Percentiles rank a stretch among this genome's conserved stretches.
phyloP scores from a whole-genome alignment of 441 rosid genomes.

The Pelargonium hybrid region DNA sequence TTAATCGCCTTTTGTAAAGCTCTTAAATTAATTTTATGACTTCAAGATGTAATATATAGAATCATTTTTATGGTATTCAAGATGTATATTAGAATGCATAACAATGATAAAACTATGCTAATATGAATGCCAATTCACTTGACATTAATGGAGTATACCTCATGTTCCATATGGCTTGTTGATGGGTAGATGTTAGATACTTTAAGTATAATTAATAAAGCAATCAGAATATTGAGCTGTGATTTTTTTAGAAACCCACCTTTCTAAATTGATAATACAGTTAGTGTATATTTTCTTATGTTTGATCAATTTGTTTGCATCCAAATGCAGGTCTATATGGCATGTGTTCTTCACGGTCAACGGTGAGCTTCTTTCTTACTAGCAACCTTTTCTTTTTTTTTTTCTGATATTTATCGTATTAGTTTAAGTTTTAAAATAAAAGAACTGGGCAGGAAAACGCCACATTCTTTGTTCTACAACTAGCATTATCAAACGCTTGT shows the following conservation, averaged over 20 bases:
- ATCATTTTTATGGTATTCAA: not conserved
- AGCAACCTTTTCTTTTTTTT: not conserved
- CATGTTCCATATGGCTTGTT: not conserved
- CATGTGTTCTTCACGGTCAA: constrained; percentile 65
- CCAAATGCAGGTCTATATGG: constrained; percentile 74
- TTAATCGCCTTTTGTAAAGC: not conserved
- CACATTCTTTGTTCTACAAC: not conserved
- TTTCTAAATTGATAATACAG: not conserved
- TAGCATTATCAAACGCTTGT: not conserved
- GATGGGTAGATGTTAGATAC: not conserved
- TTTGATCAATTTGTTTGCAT: constrained; percentile 15
- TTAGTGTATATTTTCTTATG: not conserved
- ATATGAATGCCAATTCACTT: not conserved
- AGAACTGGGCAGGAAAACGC: not conserved
- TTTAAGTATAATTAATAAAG: not conserved
- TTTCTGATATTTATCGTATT: not conserved
- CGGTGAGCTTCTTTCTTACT: constrained; percentile 38
- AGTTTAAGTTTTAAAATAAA: not conserved
- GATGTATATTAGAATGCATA: not conserved
- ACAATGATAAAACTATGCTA: not conserved
- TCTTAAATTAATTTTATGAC: not conserved
- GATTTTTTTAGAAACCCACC: not conserved
- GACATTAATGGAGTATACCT: not conserved
- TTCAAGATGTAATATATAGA: too few species aligned
- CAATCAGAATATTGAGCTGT: not conserved